Percentiles rank a stretch among this genome's conserved stretches.
Evolutionary conservation across 2,329 filamentous ascomycete genomes (phyloP).

Genomic region (Cordyceps javanica): DNA sequence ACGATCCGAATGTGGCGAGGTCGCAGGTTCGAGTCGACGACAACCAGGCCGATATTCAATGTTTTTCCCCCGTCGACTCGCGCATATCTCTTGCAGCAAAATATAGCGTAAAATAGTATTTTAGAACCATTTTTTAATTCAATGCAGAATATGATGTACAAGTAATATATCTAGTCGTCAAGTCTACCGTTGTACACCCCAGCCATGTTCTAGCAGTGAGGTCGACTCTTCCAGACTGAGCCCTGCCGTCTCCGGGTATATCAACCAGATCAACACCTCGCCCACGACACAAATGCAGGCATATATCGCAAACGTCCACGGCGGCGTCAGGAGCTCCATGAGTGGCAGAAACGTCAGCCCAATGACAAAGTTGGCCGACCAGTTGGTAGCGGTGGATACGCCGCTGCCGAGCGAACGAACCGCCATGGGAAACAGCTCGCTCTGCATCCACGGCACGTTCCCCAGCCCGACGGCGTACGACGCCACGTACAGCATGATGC

Average conservation of each 20-base stretch:
- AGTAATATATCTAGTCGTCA: neutral
- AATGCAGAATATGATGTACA: too few relatives aligned
- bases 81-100: neutral
- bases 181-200: constrained; percentile 49
- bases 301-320: constrained; percentile 78
- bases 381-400: constrained; percentile 73
- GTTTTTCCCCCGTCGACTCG: neutral
- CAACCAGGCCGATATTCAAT: neutral
- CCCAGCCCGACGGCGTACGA: constrained; percentile 83
- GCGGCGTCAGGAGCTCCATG: constrained; percentile 69
- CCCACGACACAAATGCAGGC: constrained; percentile 62
- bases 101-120: neutral
- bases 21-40: neutral
- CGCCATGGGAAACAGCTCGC: constrained; percentile 76
- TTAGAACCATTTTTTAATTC: neutral
- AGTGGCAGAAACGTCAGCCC: constrained; percentile 83
- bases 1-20: neutral
- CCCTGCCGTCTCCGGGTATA: constrained; percentile 84
- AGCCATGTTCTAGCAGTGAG: constrained; percentile 62
- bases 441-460: constrained; percentile 94
- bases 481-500: constrained; percentile 78
- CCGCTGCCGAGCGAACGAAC: constrained; percentile 69
- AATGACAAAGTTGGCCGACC: constrained; percentile 80
- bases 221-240: constrained; percentile 76
- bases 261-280: constrained; percentile 61